These are phyloP conservation scores for Podaxis rugospora DNA, from an alignment of 768 basidiomycete species.

Conservation along the genomic window DNA sequence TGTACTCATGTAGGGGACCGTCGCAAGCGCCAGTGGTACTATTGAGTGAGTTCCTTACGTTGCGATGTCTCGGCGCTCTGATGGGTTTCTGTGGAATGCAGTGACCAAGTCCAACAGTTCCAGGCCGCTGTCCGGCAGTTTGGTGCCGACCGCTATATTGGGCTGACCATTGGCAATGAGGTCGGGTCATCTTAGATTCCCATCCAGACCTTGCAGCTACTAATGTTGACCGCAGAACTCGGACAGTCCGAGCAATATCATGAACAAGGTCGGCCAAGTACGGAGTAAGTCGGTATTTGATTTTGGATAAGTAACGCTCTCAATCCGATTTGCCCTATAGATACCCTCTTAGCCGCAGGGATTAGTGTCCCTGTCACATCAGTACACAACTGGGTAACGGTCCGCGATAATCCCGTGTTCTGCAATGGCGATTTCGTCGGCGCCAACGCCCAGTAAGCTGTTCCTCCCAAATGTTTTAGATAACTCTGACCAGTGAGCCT, in stretches of 20 bases:
- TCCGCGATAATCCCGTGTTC: conserved; percentile 27
- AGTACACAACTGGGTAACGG: conserved; percentile 32
- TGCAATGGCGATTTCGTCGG: conserved; percentile 34
- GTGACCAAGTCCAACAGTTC: conserved; percentile 32
- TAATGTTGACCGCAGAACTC: conserved; percentile 18
- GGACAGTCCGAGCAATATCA: conserved; percentile 27
- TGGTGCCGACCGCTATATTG: conserved; percentile 27
- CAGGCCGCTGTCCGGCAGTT: conserved; percentile 25
- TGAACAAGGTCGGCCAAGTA: conserved; percentile 31
- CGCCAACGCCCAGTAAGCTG: conserved; percentile 34
- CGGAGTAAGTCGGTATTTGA: conserved; percentile 21
- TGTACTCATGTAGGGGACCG: conserved; percentile 21
- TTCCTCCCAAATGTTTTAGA: neutral
- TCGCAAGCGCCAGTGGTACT: conserved; percentile 20
- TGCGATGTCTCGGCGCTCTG: neutral
- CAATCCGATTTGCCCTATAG: conserved; percentile 14
- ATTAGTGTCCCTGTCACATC: conserved; percentile 31
- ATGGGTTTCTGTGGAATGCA: conserved; percentile 11
- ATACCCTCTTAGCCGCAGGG: conserved; percentile 27
- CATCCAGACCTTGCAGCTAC: neutral
- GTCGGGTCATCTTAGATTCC: conserved; percentile 10
- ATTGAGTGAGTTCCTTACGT: conserved; percentile 24
- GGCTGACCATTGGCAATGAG: conserved; percentile 35
- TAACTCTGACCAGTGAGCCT: neutral
- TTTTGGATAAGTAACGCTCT: neutral